Conservation (phyloP, 805 yeast genomes). For the Candida ponderosae region DNA sequence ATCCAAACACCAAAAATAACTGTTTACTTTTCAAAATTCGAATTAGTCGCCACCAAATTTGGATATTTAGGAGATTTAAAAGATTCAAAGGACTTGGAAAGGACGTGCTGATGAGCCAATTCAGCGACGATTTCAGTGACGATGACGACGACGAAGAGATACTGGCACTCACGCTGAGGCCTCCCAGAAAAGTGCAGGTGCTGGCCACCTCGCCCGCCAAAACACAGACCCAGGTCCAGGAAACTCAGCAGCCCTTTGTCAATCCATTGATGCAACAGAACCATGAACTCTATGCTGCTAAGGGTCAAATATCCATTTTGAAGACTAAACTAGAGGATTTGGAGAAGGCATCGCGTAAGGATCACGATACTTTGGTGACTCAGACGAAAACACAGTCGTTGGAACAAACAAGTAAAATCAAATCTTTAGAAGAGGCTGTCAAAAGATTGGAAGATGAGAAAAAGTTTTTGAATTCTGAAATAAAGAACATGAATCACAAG, state of each 20-base stretch:
- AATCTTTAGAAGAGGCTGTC: slow-evolving; percentile 31
- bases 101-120: too few relatives aligned
- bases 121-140: slow-evolving; percentile 26
- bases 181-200: slow-evolving; percentile 17
- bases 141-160: slow-evolving; percentile 37
- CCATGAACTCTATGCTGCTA: slow-evolving; percentile 39
- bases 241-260: neutral
- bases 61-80: too few relatives aligned
- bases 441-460: slow-evolving; percentile 45
- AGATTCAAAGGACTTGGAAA: too few relatives aligned
- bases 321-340: slow-evolving; percentile 52
- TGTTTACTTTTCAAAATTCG: too few relatives aligned
- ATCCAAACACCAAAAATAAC: too few relatives aligned
- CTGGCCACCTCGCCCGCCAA: neutral
- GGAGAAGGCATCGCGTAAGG: slow-evolving; percentile 32
- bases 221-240: neutral
- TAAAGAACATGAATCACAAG: slow-evolving; percentile 22
- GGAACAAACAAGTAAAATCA: slow-evolving; percentile 23
- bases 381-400: slow-evolving; percentile 16
- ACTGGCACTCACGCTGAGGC: slow-evolving; percentile 38
- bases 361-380: slow-evolving; percentile 22
- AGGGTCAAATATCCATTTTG: slow-evolving; percentile 77
- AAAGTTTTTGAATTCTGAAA: slow-evolving; percentile 44
- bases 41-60: too few relatives aligned
- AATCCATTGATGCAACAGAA: slow-evolving; percentile 8